These are phyloP conservation scores for Begonia peltatifolia DNA, from an alignment of 306 rosid species.

Conservation along the genomic window DNA sequence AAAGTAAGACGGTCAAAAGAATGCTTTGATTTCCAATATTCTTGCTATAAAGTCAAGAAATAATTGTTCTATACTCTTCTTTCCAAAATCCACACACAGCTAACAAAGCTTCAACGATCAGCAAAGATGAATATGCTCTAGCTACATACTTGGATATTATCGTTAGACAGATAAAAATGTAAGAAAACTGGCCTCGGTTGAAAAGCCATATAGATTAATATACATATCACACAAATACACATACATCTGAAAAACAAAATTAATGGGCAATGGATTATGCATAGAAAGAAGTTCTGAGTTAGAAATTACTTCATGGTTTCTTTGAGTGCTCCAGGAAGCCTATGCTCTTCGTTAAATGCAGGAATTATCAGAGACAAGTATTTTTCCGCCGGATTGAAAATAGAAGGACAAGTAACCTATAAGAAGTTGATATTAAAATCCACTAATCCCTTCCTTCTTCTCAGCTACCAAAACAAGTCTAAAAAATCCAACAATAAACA, in stretches of 20 bases:
- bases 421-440: not conserved
- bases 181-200: too few species aligned
- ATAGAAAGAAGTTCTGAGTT: not conserved
- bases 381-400: slow-evolving; percentile 78
- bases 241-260: too few species aligned
- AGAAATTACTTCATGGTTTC: slow-evolving; percentile 72
- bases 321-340: slow-evolving; percentile 81
- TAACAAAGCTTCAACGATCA: too few species aligned
- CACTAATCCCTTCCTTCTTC: not conserved
- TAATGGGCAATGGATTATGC: slow-evolving; percentile 1
- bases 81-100: too few species aligned
- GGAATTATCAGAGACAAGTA: slow-evolving; percentile 80
- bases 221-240: too few species aligned
- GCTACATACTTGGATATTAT: too few species aligned
- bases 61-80: too few species aligned
- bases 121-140: too few species aligned
- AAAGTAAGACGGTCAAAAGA: slow-evolving; percentile 7
- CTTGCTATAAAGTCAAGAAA: too few species aligned
- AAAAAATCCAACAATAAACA: not conserved
- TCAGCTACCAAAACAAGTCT: not conserved
- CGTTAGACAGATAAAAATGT: too few species aligned
- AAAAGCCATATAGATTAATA: too few species aligned
- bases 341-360: slow-evolving; percentile 78
- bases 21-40: too few species aligned
- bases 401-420: slow-evolving; percentile 66